Evolutionary conservation across 163 green algal genomes (phyloP).

Genomic region (Scenedesmus sp.): DNA sequence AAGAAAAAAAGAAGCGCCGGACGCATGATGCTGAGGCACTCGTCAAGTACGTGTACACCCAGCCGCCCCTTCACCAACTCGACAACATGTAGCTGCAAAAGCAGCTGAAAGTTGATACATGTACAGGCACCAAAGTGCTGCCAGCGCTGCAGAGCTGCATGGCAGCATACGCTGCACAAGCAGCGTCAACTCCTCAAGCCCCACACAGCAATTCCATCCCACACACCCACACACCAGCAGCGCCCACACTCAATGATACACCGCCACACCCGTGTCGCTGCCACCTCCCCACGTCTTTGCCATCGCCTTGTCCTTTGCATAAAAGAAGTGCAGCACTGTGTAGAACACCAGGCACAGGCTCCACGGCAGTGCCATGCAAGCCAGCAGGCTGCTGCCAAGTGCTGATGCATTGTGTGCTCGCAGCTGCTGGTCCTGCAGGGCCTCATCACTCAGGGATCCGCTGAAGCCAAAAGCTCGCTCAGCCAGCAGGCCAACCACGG

Average conservation of each 20-base stretch:
- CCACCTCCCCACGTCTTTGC: conserved; percentile 33
- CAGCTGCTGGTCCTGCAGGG: conserved; percentile 17
- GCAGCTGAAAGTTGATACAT: too few species aligned
- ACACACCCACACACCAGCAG: background rate
- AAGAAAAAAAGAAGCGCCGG: too few species aligned
- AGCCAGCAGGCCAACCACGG: conserved; percentile 85
- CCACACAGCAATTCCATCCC: background rate
- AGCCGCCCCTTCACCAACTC: too few species aligned
- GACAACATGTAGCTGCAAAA: too few species aligned
- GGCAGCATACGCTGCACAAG: background rate
- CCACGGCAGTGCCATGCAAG: conserved; percentile 79
- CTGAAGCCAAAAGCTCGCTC: conserved; percentile 84
- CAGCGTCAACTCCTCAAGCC: background rate
- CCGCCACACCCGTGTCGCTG: background rate
- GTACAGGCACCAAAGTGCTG: too few species aligned
- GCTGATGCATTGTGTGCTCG: conserved; percentile 61
- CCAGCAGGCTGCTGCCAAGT: conserved; percentile 75
- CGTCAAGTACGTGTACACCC: too few species aligned
- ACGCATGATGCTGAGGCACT: too few species aligned
- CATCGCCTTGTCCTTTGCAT: conserved; percentile 42
- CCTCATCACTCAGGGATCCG: conserved; percentile 49
- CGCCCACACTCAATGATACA: background rate
- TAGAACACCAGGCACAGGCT: conserved; percentile 81
- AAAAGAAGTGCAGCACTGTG: conserved; percentile 71
- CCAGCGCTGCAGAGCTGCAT: too few species aligned